Conservation (phyloP, 257 asterid genomes). For the Nicotiana benthamiana region DNA sequence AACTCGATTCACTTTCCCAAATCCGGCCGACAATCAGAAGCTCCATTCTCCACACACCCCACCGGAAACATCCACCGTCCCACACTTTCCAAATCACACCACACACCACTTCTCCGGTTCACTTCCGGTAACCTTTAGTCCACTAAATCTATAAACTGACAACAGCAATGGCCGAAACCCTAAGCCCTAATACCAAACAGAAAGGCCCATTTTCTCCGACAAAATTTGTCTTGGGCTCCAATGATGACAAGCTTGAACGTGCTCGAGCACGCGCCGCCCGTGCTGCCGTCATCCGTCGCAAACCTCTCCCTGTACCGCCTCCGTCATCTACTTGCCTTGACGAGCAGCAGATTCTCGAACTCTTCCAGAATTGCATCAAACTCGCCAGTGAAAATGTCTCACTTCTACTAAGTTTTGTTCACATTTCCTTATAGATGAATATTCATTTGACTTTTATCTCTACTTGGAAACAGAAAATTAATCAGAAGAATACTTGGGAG, state of each 20-base stretch:
- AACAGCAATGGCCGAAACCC: conserved; percentile 49
- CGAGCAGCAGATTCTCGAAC: conserved; percentile 71
- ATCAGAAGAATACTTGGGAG: conserved; percentile 96
- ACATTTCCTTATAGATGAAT: not conserved
- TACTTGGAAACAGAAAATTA: conserved; percentile 61
- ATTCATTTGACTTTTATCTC: not conserved
- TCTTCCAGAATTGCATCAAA: conserved; percentile 86
- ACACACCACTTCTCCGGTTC: not conserved
- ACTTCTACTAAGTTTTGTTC: not conserved
- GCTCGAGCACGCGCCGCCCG: conserved; percentile 97
- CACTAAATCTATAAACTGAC: not conserved
- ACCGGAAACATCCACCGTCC: not conserved
- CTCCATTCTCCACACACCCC: not conserved
- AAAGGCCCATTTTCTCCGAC: conserved; percentile 62
- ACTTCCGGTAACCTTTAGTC: not conserved
- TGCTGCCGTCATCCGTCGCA: conserved; percentile 85
- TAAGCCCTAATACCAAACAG: conserved; percentile 63
- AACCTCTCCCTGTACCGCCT: conserved; percentile 26
- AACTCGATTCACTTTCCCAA: not conserved
- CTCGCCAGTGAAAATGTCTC: conserved; percentile 90
- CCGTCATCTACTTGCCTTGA: conserved; percentile 39
- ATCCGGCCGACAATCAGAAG: not conserved
- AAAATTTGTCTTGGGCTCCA: conserved; percentile 73
- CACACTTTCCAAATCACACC: not conserved
- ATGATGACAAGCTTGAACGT: conserved; percentile 83